A percentile compares a stretch with the other conserved stretches of the same genome.
Conservation (phyloP, 2,329 filamentous ascomycete genomes). For the Gaeumannomyces tritici region DNA sequence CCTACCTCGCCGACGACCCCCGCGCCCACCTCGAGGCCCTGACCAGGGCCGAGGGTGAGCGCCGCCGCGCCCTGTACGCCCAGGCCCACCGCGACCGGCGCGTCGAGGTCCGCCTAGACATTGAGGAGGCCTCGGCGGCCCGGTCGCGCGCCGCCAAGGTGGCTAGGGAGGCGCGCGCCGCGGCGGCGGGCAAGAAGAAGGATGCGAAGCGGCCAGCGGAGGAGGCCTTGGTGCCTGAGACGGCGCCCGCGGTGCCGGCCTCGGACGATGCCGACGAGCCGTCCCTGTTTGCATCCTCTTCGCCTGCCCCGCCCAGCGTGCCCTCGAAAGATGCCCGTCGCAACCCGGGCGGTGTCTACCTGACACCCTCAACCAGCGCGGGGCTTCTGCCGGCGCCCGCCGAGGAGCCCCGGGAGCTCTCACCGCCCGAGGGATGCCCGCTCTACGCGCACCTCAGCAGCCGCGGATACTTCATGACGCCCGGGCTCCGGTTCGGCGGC, state of each 20-base stretch:
- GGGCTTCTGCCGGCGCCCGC: constrained; percentile 16
- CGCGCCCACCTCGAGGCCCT: constrained; percentile 59
- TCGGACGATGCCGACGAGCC: not conserved
- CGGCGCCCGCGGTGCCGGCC: not conserved
- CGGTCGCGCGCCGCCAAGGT: constrained; percentile 13
- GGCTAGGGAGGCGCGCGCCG: constrained; percentile 11
- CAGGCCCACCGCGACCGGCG: constrained; percentile 40
- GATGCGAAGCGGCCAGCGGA: not conserved
- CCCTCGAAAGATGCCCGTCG: too few relatives aligned
- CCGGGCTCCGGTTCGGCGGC: constrained; percentile 88
- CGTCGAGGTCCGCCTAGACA: constrained; percentile 26
- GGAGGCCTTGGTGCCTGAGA: too few relatives aligned
- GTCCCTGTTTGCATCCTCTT: not conserved
- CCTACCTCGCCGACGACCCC: constrained; percentile 80
- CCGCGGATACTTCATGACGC: constrained; percentile 77
- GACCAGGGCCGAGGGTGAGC: constrained; percentile 40
- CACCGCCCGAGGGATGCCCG: constrained; percentile 49
- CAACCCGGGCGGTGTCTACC: constrained; percentile 13
- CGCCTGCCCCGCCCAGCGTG: too few relatives aligned
- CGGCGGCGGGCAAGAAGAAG: not conserved
- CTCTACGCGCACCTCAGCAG: constrained; percentile 74
- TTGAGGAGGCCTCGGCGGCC: constrained; percentile 27
- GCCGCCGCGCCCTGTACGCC: constrained; percentile 53
- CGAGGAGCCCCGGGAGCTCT: constrained; percentile 10
- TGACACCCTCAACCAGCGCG: constrained; percentile 30